Evolutionary conservation across 176 grass and related monocot genomes (phyloP), one percentile per base, ranked within the genome.

Genomic region (Hordeum vulgare): DNA sequence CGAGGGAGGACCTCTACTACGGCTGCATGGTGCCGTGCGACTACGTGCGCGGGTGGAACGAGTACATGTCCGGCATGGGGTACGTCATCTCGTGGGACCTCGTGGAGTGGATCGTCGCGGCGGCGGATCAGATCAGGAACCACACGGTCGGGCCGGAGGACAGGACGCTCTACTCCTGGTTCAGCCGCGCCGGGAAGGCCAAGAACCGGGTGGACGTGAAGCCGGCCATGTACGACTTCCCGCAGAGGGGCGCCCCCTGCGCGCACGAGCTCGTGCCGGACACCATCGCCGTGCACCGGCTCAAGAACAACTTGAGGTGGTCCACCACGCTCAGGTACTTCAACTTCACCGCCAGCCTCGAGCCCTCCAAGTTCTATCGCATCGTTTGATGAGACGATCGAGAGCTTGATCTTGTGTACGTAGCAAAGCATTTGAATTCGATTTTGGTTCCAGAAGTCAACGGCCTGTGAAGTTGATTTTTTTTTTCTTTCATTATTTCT

Each of bases 61-160:
- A 85, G 45, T 90, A 79, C 89, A 90, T 90, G 89, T 87, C 84
- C 20, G 89, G 89, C 25, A 90, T 90, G 89, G 89, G 89, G 36
- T 90, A 90, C 80, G 36, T 64, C 31, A n/a, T 89, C 37, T 89
- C 88, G 39, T 85, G 88, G 88, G 88, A 89, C 63, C 51, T 89
- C 49, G 79, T 90, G 60, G 63, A 78, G 42, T 90, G 88, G 84
- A 80, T 80, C 62, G 73, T 89, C 9, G 29, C 80, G 59, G 54
- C 77, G 41, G 71, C 82, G 40, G 70, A 88, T 23, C 4, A 21
- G 69, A 85, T 76, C 75, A 11, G 33, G 14, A 53, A 53, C 75
- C 36, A 49, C 8, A 84, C 69, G 20, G 6, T 4, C n/a, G 89
- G 89, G 40, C 40, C 81, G 54, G 89, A 91, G 89, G 89, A 91